Conservation (phyloP, 2,329 filamentous ascomycete species). For the Aureobasidium sp. region DNA sequence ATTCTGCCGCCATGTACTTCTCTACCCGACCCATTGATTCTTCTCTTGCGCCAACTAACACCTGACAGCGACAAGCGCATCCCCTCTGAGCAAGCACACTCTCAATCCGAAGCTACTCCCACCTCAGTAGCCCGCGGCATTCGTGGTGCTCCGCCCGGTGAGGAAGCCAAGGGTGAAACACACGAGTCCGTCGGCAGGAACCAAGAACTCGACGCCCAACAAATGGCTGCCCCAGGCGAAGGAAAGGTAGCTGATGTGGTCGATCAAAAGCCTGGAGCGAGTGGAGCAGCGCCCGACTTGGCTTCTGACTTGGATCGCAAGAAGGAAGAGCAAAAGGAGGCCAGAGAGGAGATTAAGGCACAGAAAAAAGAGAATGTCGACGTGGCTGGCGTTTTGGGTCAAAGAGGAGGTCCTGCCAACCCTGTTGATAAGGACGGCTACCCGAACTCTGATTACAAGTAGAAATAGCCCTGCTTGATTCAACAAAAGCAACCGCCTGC, state of each 20-base stretch:
- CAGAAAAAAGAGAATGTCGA: constrained; percentile 31
- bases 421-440: constrained; percentile 29
- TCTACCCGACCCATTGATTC: neutral
- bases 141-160: constrained; percentile 37
- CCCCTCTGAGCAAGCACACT: constrained; percentile 31
- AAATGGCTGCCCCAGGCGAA: constrained; percentile 44
- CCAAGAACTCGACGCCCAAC: constrained; percentile 40
- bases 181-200: constrained; percentile 37
- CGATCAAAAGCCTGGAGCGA: constrained; percentile 30
- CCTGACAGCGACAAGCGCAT: constrained; percentile 30
- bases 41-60: neutral
- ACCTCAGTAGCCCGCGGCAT: constrained; percentile 36
- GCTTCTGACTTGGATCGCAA: constrained; percentile 43
- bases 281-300: constrained; percentile 32
- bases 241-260: constrained; percentile 39
- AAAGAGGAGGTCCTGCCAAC: constrained; percentile 40
- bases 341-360: constrained; percentile 35
- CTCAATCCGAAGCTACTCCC: constrained; percentile 30
- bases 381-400: constrained; percentile 38
- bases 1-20: constrained; percentile 19
- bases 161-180: constrained; percentile 35
- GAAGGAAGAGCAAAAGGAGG: constrained; percentile 42
- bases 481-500: neutral
- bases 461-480: neutral
- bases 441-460: constrained; percentile 21